Evolutionary conservation across 2,329 filamentous ascomycete genomes (phyloP).

Genomic region (Aspergillus pseudoglaucus): DNA sequence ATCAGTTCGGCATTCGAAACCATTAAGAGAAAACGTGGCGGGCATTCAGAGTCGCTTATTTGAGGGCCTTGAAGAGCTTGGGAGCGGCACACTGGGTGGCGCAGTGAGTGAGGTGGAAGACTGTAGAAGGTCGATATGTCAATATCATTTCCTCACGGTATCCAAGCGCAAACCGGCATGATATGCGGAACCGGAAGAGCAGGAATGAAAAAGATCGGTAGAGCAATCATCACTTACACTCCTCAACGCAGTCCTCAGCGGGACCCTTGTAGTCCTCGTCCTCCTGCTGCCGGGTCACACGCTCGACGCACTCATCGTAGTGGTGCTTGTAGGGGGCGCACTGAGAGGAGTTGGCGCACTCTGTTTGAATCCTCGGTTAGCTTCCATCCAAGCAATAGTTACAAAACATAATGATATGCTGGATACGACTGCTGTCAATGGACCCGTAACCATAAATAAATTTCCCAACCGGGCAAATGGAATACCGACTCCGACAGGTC

Average conservation of each 20-base stretch:
- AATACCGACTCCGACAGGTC: too few species aligned
- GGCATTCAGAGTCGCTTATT: conserved; percentile 53
- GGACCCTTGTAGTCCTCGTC: conserved; percentile 64
- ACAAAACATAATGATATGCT: too few species aligned
- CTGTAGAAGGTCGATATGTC: conserved; percentile 42
- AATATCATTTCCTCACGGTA: background rate
- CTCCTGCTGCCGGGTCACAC: conserved; percentile 65
- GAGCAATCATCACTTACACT: conserved; percentile 64
- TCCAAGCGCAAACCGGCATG: too few species aligned
- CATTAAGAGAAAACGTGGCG: conserved; percentile 11
- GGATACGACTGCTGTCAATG: too few species aligned
- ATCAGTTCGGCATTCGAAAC: conserved; percentile 5
- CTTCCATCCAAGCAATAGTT: background rate
- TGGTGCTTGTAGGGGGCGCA: conserved; percentile 92
- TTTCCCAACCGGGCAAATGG: too few species aligned
- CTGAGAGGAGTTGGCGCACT: conserved; percentile 79
- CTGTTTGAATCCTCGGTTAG: conserved; percentile 43
- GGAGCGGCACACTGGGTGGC: conserved; percentile 86
- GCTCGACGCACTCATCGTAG: conserved; percentile 96
- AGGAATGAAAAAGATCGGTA: background rate
- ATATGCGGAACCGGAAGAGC: background rate
- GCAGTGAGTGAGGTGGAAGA: conserved; percentile 98
- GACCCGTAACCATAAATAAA: too few species aligned
- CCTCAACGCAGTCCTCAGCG: conserved; percentile 96
- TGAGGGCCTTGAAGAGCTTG: conserved; percentile 88